Base-by-base conservation (phyloP, 352 stramenopile species). In the Pythium guiyangense region DNA sequence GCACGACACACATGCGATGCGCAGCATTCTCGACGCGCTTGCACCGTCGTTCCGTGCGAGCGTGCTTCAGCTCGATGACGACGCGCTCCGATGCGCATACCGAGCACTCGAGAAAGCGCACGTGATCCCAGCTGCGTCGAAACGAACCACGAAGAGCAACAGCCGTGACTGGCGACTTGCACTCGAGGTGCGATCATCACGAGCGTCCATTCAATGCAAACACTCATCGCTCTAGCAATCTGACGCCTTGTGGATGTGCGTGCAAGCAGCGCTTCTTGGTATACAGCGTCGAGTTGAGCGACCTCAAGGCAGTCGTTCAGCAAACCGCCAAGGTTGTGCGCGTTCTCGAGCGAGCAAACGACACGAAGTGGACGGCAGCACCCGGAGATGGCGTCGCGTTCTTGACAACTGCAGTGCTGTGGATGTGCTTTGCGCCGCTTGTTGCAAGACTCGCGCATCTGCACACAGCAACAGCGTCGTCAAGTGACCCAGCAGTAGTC, bases 301-400 rank as follows among this genome's bases (percentile, higher is more conserved):
- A 46, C 10, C 3, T 45, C 50, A 35, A 64, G 9, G 22, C 51
- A 43, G 14, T 52, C 6, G 40, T 50, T 17, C 12, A 52, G 29
- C 11, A 61, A 26, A 2, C 31, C 15, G 4, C n/a, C 29, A 88
- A 43, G 37, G 5, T 43, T 4, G 12, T 43, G 37, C 14, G 37
- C 17, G 37, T 15, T 6, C 37, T 43, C 37, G 37, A 43, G 6
- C 37, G 37, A 15, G 37, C 37, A 15, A 43, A 15, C 37, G 37
- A 43, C 37, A 18, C 37, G 2, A 9, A 43, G 12, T 43, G 37
- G 37, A 11, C 5, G 1, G 12, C 37, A 43, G 2, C 37, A n/a
- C 0, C 11, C 12, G 17, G 37, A 8, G 37, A 43, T 43, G 37
- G 17, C 37, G 17, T 18, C 37, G 37, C 12, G 11, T 43, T 17